These are phyloP conservation scores for Hemisphaericaspora xylofermentans DNA, from an alignment of 1,139 yeast species.

Conservation along the genomic window DNA sequence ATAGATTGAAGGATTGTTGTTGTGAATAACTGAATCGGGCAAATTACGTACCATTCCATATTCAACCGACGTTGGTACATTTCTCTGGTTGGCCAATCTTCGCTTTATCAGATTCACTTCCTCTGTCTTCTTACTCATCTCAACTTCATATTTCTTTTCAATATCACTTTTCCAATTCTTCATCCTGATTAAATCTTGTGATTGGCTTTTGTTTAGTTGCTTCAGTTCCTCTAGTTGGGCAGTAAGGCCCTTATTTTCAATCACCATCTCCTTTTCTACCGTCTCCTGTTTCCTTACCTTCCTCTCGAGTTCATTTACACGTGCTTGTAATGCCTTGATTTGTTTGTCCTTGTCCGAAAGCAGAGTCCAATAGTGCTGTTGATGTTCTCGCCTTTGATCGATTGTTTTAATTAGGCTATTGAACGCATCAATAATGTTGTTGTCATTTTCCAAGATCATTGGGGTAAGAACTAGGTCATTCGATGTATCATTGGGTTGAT, in stretches of 20 bases:
- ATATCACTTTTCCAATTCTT: constrained; percentile 33
- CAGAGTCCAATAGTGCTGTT: constrained; percentile 30
- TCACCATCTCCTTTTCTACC: constrained; percentile 17
- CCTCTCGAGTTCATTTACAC: constrained; percentile 22
- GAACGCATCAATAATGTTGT: constrained; percentile 41
- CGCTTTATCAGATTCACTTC: constrained; percentile 40
- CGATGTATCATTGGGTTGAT: too few species aligned
- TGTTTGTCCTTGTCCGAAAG: constrained; percentile 31
- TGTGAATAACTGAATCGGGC: constrained; percentile 27
- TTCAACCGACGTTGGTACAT: constrained; percentile 31
- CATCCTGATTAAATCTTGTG: constrained; percentile 29
- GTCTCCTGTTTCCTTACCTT: constrained; percentile 19
- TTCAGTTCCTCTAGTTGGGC: constrained; percentile 22
- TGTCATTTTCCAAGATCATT: constrained; percentile 40
- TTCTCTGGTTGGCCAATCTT: constrained; percentile 36
- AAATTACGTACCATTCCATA: constrained; percentile 24
- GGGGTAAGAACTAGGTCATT: constrained; percentile 16
- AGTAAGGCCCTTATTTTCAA: constrained; percentile 21
- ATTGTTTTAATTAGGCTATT: constrained; percentile 41
- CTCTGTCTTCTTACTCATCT: constrained; percentile 37
- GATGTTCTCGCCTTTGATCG: constrained; percentile 39
- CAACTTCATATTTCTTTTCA: constrained; percentile 40
- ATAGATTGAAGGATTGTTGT: constrained; percentile 35
- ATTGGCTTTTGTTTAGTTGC: constrained; percentile 28
- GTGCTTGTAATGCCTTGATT: constrained; percentile 26